Percentiles rank a stretch among this genome's conserved stretches.
These are phyloP conservation scores for Mycena epipterygia DNA, from an alignment of 768 basidiomycete genomes.

Conservation along the genomic window DNA sequence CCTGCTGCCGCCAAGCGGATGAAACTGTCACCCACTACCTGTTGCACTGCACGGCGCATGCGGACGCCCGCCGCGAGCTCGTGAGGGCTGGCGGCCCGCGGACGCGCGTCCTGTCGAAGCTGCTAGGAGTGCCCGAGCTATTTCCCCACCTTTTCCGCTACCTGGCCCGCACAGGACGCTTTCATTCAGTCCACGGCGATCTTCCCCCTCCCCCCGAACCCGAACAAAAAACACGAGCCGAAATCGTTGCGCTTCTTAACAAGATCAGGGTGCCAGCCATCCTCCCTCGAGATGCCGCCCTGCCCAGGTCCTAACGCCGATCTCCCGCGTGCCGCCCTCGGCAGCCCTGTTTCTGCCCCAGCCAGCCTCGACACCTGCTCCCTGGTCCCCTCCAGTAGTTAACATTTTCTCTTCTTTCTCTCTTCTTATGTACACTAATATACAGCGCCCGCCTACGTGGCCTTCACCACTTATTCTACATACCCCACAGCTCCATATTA, in stretches of 20 bases:
- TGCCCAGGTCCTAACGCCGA: too few species aligned
- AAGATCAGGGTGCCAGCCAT: neutral
- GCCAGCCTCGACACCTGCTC: too few species aligned
- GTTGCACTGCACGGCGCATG: constrained; percentile 18
- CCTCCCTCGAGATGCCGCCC: neutral
- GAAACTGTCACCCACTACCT: constrained; percentile 30
- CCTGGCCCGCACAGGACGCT: constrained; percentile 16
- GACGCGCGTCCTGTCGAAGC: neutral
- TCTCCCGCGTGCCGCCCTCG: too few species aligned
- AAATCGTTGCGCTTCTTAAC: too few species aligned
- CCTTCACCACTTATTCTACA: neutral
- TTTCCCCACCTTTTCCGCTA: constrained; percentile 1
- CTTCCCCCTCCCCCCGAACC: constrained; percentile 28
- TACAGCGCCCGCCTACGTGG: too few species aligned
- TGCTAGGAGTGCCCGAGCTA: neutral
- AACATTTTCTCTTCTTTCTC: too few species aligned
- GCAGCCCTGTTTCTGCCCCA: too few species aligned
- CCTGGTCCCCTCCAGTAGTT: neutral
- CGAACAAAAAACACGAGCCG: neutral
- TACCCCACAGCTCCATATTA: neutral
- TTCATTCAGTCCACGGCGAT: constrained; percentile 43
- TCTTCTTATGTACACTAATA: neutral
- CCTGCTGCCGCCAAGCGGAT: constrained; percentile 22
- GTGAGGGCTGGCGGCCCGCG: neutral
- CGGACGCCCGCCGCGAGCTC: neutral